Evolutionary conservation across 306 rosid species (phyloP).

Genomic region (Arachis hypogaea): DNA sequence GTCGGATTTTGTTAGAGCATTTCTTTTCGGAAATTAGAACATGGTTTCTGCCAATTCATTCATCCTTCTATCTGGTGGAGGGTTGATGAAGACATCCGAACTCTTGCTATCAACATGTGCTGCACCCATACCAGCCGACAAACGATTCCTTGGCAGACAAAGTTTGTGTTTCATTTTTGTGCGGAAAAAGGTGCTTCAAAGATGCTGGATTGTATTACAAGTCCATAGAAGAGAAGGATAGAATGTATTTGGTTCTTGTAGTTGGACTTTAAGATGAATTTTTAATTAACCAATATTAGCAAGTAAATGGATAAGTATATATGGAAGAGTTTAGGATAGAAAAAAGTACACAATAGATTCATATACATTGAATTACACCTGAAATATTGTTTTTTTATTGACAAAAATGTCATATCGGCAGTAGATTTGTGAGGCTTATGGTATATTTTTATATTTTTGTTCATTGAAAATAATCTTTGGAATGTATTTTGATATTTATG

Average conservation of each 20-base stretch:
- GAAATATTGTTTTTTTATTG: too few species aligned
- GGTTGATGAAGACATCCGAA: constrained; percentile 18
- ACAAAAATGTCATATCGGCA: too few species aligned
- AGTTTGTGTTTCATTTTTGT: constrained; percentile 30
- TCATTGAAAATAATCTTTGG: too few species aligned
- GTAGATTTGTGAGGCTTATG: too few species aligned
- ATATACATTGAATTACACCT: too few species aligned
- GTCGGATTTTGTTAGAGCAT: constrained; percentile 32
- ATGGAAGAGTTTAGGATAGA: too few species aligned
- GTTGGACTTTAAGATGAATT: neutral
- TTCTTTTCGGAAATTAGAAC: constrained; percentile 29
- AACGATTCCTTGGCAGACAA: constrained; percentile 30
- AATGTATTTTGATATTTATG: too few species aligned
- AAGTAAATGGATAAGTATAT: too few species aligned
- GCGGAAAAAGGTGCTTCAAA: constrained; percentile 25
- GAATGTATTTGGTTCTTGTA: constrained; percentile 18
- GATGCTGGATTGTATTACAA: constrained; percentile 4
- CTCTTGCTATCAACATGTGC: constrained; percentile 3
- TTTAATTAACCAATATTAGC: too few species aligned
- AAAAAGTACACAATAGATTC: too few species aligned
- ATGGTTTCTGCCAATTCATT: constrained; percentile 23
- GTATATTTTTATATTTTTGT: too few species aligned
- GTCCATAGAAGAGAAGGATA: constrained; percentile 22
- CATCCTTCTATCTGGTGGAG: constrained; percentile 31
- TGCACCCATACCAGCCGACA: neutral